Evolutionary conservation across 2,329 filamentous ascomycete species (phyloP).

Genomic region (Arthrobotrys conoides): DNA sequence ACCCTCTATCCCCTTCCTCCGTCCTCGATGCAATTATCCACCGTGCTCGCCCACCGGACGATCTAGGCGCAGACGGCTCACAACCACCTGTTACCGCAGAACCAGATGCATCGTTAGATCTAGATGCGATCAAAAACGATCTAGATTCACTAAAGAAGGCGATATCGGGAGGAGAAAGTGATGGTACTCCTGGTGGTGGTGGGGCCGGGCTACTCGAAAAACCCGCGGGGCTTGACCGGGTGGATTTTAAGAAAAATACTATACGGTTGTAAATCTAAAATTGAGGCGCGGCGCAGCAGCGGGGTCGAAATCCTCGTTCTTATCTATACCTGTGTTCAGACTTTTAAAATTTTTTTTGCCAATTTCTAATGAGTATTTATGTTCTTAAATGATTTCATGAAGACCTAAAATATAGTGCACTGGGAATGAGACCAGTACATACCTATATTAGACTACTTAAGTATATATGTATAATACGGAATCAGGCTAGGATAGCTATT

Average conservation of each 20-base stretch:
- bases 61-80: background rate
- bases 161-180: background rate
- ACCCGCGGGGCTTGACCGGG: background rate
- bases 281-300: too few species aligned
- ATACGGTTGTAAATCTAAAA: conserved; percentile 23
- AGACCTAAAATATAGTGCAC: too few species aligned
- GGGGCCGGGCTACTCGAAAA: background rate
- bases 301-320: too few species aligned
- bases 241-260: conserved; percentile 38
- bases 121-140: background rate
- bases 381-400: too few species aligned
- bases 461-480: too few species aligned
- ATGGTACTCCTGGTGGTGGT: background rate
- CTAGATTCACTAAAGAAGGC: background rate
- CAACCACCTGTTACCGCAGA: background rate
- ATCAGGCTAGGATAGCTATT: background rate
- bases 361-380: too few species aligned
- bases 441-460: too few species aligned
- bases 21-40: background rate
- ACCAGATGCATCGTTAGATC: background rate
- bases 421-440: too few species aligned
- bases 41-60: background rate
- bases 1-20: background rate
- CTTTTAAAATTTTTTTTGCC: too few species aligned
- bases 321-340: too few species aligned